phyloP scores from a whole-genome alignment of 805 yeast genomes.

The Starmerella floris region DNA sequence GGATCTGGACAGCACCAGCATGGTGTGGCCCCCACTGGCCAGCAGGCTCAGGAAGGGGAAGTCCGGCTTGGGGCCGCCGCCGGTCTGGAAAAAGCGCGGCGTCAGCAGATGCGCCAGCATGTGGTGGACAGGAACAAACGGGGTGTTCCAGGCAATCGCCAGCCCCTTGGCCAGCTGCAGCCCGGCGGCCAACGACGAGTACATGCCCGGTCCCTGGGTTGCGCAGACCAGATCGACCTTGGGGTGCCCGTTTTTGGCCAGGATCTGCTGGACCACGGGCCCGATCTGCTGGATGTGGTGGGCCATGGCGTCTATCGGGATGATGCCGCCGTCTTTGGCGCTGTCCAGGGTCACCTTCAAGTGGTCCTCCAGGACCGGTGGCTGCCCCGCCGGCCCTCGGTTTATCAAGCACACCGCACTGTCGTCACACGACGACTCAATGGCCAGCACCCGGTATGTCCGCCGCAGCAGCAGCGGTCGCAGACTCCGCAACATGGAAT shows the following conservation, averaged over 20 bases:
- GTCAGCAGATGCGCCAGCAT: slow-evolving; percentile 85
- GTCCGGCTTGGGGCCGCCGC: slow-evolving; percentile 40
- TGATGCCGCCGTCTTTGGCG: slow-evolving; percentile 59
- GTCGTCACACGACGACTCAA: slow-evolving; percentile 93
- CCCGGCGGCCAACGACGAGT: slow-evolving; percentile 73
- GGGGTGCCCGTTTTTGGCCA: slow-evolving; percentile 25
- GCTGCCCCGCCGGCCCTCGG: slow-evolving; percentile 28
- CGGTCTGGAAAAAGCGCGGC: slow-evolving; percentile 39
- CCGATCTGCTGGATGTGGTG: slow-evolving; percentile 61
- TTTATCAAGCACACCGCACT: slow-evolving; percentile 74
- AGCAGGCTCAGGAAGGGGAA: slow-evolving; percentile 62
- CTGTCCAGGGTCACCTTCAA: slow-evolving; percentile 56
- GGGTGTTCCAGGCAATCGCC: slow-evolving; percentile 60
- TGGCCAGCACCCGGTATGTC: slow-evolving; percentile 56
- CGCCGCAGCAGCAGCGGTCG: neutral
- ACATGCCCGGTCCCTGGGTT: slow-evolving; percentile 95
- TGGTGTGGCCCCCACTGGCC: slow-evolving; percentile 91
- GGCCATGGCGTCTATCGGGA: slow-evolving; percentile 70
- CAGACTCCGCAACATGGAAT: neutral
- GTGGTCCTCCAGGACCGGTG: slow-evolving; percentile 45
- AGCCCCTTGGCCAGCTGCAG: slow-evolving; percentile 77
- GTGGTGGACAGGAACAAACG: slow-evolving; percentile 84
- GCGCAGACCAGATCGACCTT: slow-evolving; percentile 61
- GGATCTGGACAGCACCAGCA: slow-evolving; percentile 56
- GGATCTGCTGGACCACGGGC: slow-evolving; percentile 35